Evolutionary conservation across 164 flowering plant species (phyloP), one percentile per base, ranked within the genome.

Genomic region (Paratinospora sagittata): DNA sequence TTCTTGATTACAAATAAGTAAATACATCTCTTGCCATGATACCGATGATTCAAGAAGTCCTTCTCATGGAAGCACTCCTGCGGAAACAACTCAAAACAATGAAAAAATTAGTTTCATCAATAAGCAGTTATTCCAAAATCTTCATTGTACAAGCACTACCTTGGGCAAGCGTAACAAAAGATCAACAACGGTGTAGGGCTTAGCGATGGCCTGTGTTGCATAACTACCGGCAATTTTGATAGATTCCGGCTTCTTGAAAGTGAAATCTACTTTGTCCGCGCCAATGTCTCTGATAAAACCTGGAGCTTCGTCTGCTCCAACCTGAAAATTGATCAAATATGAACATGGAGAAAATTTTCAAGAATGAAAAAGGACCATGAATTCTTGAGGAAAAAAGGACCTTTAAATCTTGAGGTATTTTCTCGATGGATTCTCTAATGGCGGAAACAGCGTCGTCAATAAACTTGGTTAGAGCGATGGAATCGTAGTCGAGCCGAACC

Each of bases 31-130:
- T 95, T 95, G 37, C 90, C 99, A 85, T 89, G 97, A 76, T 95
- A 95, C 13, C 97, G 85, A 74, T 92, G 78, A 78, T 95, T 88
- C 82, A 95, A 78, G 79, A 82, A 92, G 74, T 95, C 99, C 72
- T 92, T 89, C 86, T 91, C 93, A 70, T 74, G 87, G 76, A 91
- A 95, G 76, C 97, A 92, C 47, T 86, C 93, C 98, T 95, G 81
- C 68, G 19, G 19, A 47, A 68, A 45, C 33, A 24, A 33, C 24
- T 8, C 21, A 21, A 52, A 72, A 81, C 24, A 45, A 49, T 39
- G 26, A 55, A n/a, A 19, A 19, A 19, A 19, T 14, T 4, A 55
- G 24, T 23, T 55, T 0, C 19, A 47, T 13, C 19, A 47, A 47
- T 3, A 13, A 36, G 39, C 34, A 69, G 10, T n/a, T 33, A 13